Evolutionary conservation across 257 asterid genomes (phyloP).

Genomic region (Jacaranda copaia): DNA sequence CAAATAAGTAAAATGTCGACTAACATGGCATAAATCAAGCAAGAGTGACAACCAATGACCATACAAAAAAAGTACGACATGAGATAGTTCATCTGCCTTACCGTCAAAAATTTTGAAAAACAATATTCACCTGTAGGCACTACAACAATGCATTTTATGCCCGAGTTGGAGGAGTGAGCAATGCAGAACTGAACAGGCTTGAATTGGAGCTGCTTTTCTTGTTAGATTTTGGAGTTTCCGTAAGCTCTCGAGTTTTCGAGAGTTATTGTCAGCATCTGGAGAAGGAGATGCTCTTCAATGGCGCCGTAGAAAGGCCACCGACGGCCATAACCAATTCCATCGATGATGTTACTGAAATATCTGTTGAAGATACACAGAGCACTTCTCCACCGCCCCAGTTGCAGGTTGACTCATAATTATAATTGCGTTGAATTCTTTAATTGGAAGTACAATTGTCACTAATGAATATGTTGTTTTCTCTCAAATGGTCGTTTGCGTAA

Average conservation of each 20-base stretch:
- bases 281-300: slow-evolving; percentile 67
- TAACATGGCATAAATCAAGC: too few species aligned
- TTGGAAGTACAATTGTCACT: too few species aligned
- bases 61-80: too few species aligned
- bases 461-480: too few species aligned
- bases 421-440: too few species aligned
- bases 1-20: too few species aligned
- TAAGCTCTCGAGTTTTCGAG: slow-evolving; percentile 73
- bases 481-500: too few species aligned
- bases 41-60: too few species aligned
- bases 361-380: slow-evolving; percentile 55
- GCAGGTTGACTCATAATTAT: not conserved
- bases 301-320: slow-evolving; percentile 39
- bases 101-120: not conserved
- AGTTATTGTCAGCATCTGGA: slow-evolving; percentile 87
- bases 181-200: slow-evolving; percentile 68
- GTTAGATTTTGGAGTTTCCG: slow-evolving; percentile 67
- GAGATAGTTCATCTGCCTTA: not conserved
- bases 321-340: slow-evolving; percentile 32
- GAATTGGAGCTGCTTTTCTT: slow-evolving; percentile 80
- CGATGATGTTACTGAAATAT: slow-evolving; percentile 64
- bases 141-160: slow-evolving; percentile 86
- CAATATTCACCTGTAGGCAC: slow-evolving; percentile 53
- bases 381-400: slow-evolving; percentile 58
- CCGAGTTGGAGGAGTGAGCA: slow-evolving; percentile 87